Evolutionary conservation across 768 basidiomycete species (phyloP), one percentile per base, ranked within the genome.

Genomic region (Calocera viscosa): DNA sequence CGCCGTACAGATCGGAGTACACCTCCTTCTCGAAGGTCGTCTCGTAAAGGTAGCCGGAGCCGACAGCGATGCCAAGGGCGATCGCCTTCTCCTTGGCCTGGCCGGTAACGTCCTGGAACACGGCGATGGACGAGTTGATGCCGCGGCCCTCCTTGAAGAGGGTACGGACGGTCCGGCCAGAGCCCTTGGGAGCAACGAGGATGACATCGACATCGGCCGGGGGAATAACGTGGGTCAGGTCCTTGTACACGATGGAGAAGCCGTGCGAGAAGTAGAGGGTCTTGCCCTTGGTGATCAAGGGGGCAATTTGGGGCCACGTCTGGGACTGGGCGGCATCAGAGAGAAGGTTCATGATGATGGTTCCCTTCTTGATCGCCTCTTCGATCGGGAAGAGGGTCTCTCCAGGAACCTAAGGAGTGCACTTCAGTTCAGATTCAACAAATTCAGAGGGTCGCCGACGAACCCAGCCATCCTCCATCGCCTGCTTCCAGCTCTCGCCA

Each of bases 191-290:
- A 12, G 96, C 96, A 68, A 96, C 95, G 72, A 99, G 91, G 77
- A 99, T 98, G 73, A 99, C 96, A 76, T 99, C 96, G 70, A 99
- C 91, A 75, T 97, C 93, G 22, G 82, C 74, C 53, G 96, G 96
- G 69, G 93, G 90, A 66, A 94, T 73, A 71, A 99, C 93, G 67
- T 94, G 83, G 71, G 96, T 99, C 78, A 96, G 92, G 5, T 99
- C 86, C 83, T 94, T 92, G 86, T 88, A 99, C 66, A 99, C 93
- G 71, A 98, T 85, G 70, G 95, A 98, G 88, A 99, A 99, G 74
- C 96, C 96, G 77, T 99, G 96, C 5, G 95, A 93, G 83, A 99
- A 99, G 87, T 99, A 99, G 70, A 99, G 89, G n/a, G 96, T 99
- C 84, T 99, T 98, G 81, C 91, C 96, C 85, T 94, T 92, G 78